Conservation (phyloP, 2,329 filamentous ascomycete species). For the Fusarium proliferatum region DNA sequence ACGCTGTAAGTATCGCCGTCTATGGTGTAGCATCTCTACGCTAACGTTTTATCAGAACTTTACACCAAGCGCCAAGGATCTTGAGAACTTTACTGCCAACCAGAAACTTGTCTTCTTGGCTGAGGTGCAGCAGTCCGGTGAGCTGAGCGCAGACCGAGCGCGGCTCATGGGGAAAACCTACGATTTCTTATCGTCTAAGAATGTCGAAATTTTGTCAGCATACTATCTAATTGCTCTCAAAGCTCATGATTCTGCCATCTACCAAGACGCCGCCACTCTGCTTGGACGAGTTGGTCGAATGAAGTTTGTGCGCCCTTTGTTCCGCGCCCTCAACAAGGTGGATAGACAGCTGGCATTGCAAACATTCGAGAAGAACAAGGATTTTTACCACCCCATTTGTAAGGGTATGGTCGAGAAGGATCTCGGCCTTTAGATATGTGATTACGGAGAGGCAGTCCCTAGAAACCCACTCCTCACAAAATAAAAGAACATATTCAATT, state of each 20-base stretch:
- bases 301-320: slow-evolving; percentile 96
- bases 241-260: slow-evolving; percentile 75
- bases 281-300: slow-evolving; percentile 88
- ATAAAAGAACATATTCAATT: slow-evolving; percentile 42
- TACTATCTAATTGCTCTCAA: slow-evolving; percentile 84
- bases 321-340: slow-evolving; percentile 77
- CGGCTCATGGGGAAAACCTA: slow-evolving; percentile 81
- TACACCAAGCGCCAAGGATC: slow-evolving; percentile 74
- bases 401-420: slow-evolving; percentile 88
- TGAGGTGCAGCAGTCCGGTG: slow-evolving; percentile 71
- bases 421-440: slow-evolving; percentile 57
- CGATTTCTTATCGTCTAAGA: slow-evolving; percentile 77
- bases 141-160: slow-evolving; percentile 73
- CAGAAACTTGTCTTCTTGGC: slow-evolving; percentile 94
- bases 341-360: slow-evolving; percentile 79
- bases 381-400: slow-evolving; percentile 97
- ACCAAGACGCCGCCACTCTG: slow-evolving; percentile 77
- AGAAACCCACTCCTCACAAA: neutral
- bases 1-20: slow-evolving; percentile 57
- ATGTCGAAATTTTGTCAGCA: slow-evolving; percentile 85
- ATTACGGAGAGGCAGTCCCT: neutral
- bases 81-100: slow-evolving; percentile 81
- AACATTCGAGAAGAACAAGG: slow-evolving; percentile 87
- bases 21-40: slow-evolving; percentile 2
- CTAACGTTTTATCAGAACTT: slow-evolving; percentile 60